Conservation (phyloP, 169 alveolate species). For the Besnoitia besnoiti region DNA sequence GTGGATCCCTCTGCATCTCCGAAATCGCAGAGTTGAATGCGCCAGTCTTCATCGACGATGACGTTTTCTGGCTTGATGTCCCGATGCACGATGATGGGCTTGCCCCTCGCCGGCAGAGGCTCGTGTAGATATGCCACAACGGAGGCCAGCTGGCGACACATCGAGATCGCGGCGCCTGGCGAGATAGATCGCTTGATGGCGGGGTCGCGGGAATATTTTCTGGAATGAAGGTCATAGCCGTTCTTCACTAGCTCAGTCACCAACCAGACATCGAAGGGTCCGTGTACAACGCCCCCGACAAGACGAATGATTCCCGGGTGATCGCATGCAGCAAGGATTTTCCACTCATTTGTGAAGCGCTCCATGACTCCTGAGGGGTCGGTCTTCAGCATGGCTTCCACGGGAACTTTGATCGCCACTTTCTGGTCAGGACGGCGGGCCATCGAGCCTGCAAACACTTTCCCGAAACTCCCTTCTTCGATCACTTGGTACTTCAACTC, state of each 20-base stretch:
- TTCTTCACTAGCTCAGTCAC: conserved; percentile 79
- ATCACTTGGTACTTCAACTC: conserved; percentile 53
- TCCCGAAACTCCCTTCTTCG: conserved; percentile 68
- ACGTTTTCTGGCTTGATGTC: conserved; percentile 83
- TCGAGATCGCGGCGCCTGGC: conserved; percentile 73
- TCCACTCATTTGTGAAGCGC: conserved; percentile 88
- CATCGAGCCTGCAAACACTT: conserved; percentile 55
- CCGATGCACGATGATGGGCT: conserved; percentile 79
- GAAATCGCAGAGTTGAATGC: conserved; percentile 81
- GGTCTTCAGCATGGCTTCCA: conserved; percentile 78
- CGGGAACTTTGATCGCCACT: conserved; percentile 89
- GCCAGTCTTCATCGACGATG: conserved; percentile 76
- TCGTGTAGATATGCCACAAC: conserved; percentile 82
- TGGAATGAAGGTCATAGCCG: conserved; percentile 88
- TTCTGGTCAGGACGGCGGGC: conserved; percentile 40
- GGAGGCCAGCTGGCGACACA: conserved; percentile 88
- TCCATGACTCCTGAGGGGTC: conserved; percentile 90
- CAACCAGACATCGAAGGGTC: conserved; percentile 89
- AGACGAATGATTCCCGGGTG: conserved; percentile 70
- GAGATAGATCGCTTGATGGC: conserved; percentile 47
- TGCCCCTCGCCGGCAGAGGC: not conserved
- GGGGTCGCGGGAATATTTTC: conserved; percentile 78
- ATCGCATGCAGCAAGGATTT: conserved; percentile 74
- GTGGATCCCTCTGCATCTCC: conserved; percentile 85
- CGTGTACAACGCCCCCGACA: conserved; percentile 88